phyloP scores from a whole-genome alignment of 148 eudicot species.

The Camellia japonica region DNA sequence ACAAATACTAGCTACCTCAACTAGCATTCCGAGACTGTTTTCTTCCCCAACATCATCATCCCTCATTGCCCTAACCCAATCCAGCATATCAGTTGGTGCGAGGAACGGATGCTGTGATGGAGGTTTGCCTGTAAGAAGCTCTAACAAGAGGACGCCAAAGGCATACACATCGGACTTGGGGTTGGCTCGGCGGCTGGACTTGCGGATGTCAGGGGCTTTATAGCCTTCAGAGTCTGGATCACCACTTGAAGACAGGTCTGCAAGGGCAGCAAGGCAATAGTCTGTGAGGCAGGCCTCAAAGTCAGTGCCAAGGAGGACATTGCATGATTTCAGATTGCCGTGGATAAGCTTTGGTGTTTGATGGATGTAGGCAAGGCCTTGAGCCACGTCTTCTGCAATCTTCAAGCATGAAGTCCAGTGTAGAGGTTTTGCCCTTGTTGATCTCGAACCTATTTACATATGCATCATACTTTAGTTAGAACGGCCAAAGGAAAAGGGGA shows the following conservation, averaged over 20 bases:
- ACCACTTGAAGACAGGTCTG: conserved; percentile 34
- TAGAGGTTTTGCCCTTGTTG: conserved; percentile 82
- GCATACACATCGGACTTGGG: conserved; percentile 75
- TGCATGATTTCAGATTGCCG: conserved; percentile 80
- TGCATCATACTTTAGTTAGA: neutral
- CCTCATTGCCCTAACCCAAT: conserved; percentile 90
- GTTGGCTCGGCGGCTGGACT: conserved; percentile 45
- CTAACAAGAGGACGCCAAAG: conserved; percentile 72
- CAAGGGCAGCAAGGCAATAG: conserved; percentile 54
- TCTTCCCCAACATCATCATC: conserved; percentile 60
- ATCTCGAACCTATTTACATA: conserved; percentile 61
- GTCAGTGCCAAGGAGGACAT: conserved; percentile 79
- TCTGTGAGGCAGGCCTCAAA: conserved; percentile 90
- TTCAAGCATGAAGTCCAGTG: conserved; percentile 96
- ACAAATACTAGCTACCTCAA: conserved; percentile 69
- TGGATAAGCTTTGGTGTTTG: conserved; percentile 74
- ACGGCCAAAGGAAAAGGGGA: neutral
- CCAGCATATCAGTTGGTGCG: conserved; percentile 64
- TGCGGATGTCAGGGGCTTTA: conserved; percentile 71
- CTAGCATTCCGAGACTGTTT: conserved; percentile 64
- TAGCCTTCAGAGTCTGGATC: conserved; percentile 67
- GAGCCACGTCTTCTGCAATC: conserved; percentile 90
- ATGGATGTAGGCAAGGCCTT: conserved; percentile 87
- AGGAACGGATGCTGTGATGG: conserved; percentile 86
- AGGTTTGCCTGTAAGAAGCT: conserved; percentile 77